phyloP scores from a whole-genome alignment of 2,329 filamentous ascomycete genomes.

The Pseudogymnoascus sp. region DNA sequence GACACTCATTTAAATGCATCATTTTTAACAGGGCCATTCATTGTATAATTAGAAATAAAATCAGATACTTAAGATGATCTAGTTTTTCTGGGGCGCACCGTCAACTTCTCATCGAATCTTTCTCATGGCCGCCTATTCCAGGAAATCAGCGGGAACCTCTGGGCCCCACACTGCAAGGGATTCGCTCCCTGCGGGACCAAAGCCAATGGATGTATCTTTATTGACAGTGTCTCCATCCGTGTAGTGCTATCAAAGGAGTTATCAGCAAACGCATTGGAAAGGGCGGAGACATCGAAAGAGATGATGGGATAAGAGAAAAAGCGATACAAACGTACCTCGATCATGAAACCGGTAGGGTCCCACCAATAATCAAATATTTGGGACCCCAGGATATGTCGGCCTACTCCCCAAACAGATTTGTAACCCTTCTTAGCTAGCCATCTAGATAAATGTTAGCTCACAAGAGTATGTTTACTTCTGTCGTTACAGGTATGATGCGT shows the following conservation, averaged over 20 bases:
- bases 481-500: not conserved
- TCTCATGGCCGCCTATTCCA: constrained; percentile 10
- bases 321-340: constrained; percentile 36
- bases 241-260: constrained; percentile 41
- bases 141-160: constrained; percentile 28
- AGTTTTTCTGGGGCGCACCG: not conserved
- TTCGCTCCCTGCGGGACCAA: constrained; percentile 34
- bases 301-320: not conserved
- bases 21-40: not conserved
- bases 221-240: constrained; percentile 60
- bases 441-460: constrained; percentile 11
- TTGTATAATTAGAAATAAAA: not conserved
- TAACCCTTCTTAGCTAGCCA: constrained; percentile 56
- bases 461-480: not conserved
- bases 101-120: not conserved
- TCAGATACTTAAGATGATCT: not conserved
- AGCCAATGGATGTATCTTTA: constrained; percentile 43
- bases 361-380: constrained; percentile 67
- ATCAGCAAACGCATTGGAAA: not conserved
- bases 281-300: not conserved
- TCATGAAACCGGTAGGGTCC: constrained; percentile 50
- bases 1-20: not conserved
- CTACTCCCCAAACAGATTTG: constrained; percentile 61
- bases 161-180: constrained; percentile 37
- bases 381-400: constrained; percentile 60